phyloP scores from a whole-genome alignment of 148 eudicot species.

The Vaccinium vitisidaea region DNA sequence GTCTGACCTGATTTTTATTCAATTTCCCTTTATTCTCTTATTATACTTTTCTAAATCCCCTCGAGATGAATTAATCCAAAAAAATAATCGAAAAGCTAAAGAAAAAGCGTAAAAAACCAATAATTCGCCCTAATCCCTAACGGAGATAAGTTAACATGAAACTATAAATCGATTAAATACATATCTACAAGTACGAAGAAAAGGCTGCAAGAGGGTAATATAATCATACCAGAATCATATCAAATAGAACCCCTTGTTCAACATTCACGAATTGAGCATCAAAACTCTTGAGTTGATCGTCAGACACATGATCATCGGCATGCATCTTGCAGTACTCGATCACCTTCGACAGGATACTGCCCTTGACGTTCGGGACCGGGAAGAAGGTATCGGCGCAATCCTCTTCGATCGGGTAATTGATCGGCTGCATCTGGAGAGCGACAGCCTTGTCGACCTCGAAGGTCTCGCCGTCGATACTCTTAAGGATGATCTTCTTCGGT shows the following conservation, averaged over 20 bases:
- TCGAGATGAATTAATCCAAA: too few species aligned
- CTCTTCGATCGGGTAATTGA: constrained; percentile 33
- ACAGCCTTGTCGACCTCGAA: constrained; percentile 34
- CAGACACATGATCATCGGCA: constrained; percentile 3
- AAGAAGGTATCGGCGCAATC: constrained; percentile 20
- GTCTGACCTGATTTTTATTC: too few species aligned
- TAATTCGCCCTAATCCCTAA: too few species aligned
- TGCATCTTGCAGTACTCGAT: constrained; percentile 41
- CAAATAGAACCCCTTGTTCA: constrained; percentile 29
- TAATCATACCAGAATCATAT: constrained; percentile 34
- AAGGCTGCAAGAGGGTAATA: background rate
- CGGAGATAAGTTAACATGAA: background rate
- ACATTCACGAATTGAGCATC: constrained; percentile 27
- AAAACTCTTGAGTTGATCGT: constrained; percentile 21
- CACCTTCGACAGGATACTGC: constrained; percentile 19
- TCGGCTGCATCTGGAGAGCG: constrained; percentile 26
- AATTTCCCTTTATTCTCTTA: too few species aligned
- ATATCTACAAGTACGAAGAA: background rate
- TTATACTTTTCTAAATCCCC: too few species aligned
- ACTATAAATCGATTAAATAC: background rate
- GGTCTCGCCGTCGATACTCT: constrained; percentile 21
- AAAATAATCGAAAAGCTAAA: too few species aligned
- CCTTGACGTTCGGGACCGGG: constrained; percentile 35
- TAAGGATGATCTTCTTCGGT: constrained; percentile 14
- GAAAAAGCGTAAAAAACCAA: too few species aligned